Evolutionary conservation across 2,329 filamentous ascomycete genomes (phyloP).

Genomic region (Alternaria viburni): DNA sequence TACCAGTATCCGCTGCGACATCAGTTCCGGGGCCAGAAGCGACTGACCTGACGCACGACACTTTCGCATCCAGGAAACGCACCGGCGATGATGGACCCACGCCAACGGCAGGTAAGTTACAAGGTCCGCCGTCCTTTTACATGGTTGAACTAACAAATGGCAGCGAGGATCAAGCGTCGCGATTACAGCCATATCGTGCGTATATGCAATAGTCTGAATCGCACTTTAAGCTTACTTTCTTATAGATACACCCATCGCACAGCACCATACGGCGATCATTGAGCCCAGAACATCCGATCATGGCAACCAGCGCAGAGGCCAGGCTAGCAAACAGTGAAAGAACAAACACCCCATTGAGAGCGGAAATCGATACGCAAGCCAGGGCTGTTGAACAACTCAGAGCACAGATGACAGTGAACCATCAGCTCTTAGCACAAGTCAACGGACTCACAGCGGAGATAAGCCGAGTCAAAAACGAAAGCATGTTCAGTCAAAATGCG

Average conservation of each 20-base stretch:
- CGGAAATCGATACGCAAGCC: neutral
- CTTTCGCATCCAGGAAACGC: neutral
- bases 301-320: neutral
- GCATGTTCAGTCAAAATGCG: neutral
- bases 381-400: neutral
- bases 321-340: neutral
- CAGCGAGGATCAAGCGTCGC: neutral
- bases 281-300: neutral
- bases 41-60: neutral
- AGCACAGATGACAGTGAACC: neutral
- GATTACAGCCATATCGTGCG: neutral
- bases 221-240: neutral
- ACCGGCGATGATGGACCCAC: neutral
- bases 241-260: neutral
- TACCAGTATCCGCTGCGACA: neutral
- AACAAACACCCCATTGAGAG: neutral
- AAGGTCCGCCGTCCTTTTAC: rapidly evolving
- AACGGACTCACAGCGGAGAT: neutral
- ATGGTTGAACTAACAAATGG: rapidly evolving
- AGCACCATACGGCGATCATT: neutral
- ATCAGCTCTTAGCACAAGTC: neutral
- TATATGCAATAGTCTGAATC: neutral
- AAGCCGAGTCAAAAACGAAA: neutral
- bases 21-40: rapidly evolving
- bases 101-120: neutral